Base-by-base conservation (phyloP, 257 asterid genomes). In the Craterostigma plantagineum region DNA sequence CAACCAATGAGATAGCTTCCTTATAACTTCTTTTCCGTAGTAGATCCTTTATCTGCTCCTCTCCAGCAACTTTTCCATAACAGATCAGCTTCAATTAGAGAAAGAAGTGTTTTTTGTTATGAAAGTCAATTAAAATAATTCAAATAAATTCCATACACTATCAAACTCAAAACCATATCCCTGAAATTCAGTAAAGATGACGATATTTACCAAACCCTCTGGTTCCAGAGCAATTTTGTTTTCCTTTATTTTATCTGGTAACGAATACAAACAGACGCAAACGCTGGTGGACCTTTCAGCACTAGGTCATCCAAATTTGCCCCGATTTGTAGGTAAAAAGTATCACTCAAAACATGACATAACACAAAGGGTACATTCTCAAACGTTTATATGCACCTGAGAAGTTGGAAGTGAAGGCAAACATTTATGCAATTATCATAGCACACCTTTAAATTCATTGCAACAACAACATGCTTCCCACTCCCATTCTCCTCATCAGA, bases 41-140 rank as follows among this genome's bases (percentile, higher is more conserved):
- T 30, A 90, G 64, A 53, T 75, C 91, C 63, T 72, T 82, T 53
- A 76, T 74, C 67, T 90, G 95, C 56, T 77, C 90, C 67, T 87
- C 98, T 40, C 67, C 82, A 50, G 94, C 70, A 54, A 79, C 86
- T 65, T 75, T 83, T 51, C 63, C 72, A 49, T 76, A 82, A 61
- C 93, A 90, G 42, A 72, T 53, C 51, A 90, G 74, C 98, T 90
- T 71, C 67, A 58, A 61, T 52, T 47, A 55, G n/a, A 57, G 46
- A 36, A 41, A 49, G 55, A 49, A 49, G 39, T 16, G 39, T 33
- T 12, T 42, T 40, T 60, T 46, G 42, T 42, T 54, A 41, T 52
- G 43, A 51, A 17, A 42, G 55, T 42, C 45, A 57, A 48, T 42
- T 23, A 33, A 10, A 33, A 9, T n/a, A 18, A 34, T 9, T 45